Base-by-base conservation (phyloP, 495 filamentous ascomycete species). In the Penicillium silybi region DNA sequence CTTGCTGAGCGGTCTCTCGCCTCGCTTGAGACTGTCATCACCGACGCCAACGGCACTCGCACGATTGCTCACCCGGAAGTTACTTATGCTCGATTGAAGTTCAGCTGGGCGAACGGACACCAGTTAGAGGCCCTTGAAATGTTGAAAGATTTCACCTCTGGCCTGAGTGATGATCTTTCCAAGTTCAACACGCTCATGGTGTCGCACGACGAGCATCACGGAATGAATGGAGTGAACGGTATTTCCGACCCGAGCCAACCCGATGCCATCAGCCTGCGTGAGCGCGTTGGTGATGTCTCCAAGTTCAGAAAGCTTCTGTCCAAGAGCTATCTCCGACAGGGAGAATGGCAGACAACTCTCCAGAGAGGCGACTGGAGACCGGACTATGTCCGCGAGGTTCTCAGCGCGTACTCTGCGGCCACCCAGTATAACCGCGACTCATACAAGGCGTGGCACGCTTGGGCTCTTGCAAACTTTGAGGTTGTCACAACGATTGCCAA, bases 401-500 rank as follows among this genome's bases (percentile, higher is more conserved):
- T 99, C 18, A 76, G 80, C 32, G 89, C 93, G 7, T 99, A 97
- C 69, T 81, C 84, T 16, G 87, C 90, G 43, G 93, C 93, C 7
- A 97, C 93, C 0, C 83, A 87, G 20, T 96, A 95, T 70, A 89
- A 97, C 56, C 84, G 86, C 41, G 84, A 86, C 48, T 99, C 92
- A 78, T 97, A 99, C 71, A 99, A 97, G 69, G 93, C 93, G 17
- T 99, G 93, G 93, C 93, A 99, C 66, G 85, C 93, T 3, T 99
- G 95, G 93, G 93, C 93, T n/a, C 73, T 97, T 38, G 93, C 95
- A 16, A 99, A 99, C 66, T 99, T 97, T 61, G 92, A 99, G 67
- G 92, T 97, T 37, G 92, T 97, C 22, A 95, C 89, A 48, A 81
- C 86, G 2, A 78, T 92, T 50, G 78, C 81, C 17, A 79, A 81